Percentiles rank a stretch among this genome's conserved stretches.
Conservation (phyloP, 73 alveolate species). For the Paramecium pentaurelia region DNA sequence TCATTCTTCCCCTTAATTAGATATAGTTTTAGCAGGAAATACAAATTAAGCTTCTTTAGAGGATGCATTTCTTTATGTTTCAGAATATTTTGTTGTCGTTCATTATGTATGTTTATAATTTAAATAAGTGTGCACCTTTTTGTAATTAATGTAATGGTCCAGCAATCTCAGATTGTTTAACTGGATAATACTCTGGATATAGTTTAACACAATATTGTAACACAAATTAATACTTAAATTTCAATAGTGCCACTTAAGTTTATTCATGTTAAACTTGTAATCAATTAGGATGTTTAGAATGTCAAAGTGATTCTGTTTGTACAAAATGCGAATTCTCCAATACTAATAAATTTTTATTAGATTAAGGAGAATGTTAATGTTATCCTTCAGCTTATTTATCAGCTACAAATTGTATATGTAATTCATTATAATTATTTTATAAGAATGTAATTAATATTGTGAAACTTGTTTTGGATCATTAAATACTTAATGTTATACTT, state of each 20-base stretch:
- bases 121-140: slow-evolving; percentile 1
- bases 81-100: neutral
- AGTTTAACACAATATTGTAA: neutral
- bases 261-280: neutral
- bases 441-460: neutral
- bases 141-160: neutral
- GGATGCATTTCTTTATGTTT: neutral
- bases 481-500: neutral
- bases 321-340: neutral
- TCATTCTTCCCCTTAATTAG: neutral
- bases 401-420: neutral
- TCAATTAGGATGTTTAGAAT: neutral
- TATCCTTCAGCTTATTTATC: neutral
- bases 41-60: neutral
- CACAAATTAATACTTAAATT: neutral
- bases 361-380: neutral
- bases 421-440: neutral
- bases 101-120: neutral
- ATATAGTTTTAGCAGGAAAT: neutral
- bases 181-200: neutral
- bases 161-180: neutral
- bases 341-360: neutral
- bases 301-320: neutral
- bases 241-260: neutral
- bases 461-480: neutral